Percentiles rank a stretch among this genome's conserved stretches.
Conservation (phyloP, 768 basidiomycete genomes). For the Glaciozyma antarctica region DNA sequence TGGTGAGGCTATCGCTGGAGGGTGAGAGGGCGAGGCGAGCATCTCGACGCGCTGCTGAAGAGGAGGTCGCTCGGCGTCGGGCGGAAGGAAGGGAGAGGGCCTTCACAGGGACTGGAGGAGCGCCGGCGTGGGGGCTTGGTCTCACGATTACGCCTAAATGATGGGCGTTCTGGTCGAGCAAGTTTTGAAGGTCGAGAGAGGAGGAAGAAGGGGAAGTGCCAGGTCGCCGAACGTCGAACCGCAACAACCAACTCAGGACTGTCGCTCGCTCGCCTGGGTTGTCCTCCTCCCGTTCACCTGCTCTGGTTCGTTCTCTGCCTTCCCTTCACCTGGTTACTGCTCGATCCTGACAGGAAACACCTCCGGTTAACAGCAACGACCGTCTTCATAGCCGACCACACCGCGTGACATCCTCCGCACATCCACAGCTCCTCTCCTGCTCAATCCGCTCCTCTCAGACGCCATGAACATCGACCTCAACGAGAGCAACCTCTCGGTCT, state of each 20-base stretch:
- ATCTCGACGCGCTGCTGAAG: neutral
- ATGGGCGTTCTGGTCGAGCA: too few species aligned
- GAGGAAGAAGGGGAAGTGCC: too few species aligned
- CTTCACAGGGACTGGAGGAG: neutral
- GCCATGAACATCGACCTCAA: neutral
- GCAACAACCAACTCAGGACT: too few species aligned
- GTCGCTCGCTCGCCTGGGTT: too few species aligned
- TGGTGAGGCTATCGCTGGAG: too few species aligned
- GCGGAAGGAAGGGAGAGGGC: neutral
- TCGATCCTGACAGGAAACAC: neutral
- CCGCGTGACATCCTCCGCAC: neutral
- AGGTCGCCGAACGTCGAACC: too few species aligned
- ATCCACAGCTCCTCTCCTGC: neutral
- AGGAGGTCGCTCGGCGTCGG: neutral
- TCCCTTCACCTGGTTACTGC: neutral
- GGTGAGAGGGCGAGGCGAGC: neutral
- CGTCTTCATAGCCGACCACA: too few species aligned
- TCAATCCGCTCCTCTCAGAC: neutral
- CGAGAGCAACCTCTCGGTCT: neutral
- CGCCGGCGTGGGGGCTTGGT: neutral
- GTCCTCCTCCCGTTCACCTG: neutral
- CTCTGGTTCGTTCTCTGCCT: neutral
- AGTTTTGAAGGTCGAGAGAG: too few species aligned
- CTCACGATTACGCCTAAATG: neutral
- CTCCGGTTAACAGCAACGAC: too few species aligned